Base-by-base conservation (phyloP, 1,284 basidiomycete species). In the Pascua guehoae region DNA sequence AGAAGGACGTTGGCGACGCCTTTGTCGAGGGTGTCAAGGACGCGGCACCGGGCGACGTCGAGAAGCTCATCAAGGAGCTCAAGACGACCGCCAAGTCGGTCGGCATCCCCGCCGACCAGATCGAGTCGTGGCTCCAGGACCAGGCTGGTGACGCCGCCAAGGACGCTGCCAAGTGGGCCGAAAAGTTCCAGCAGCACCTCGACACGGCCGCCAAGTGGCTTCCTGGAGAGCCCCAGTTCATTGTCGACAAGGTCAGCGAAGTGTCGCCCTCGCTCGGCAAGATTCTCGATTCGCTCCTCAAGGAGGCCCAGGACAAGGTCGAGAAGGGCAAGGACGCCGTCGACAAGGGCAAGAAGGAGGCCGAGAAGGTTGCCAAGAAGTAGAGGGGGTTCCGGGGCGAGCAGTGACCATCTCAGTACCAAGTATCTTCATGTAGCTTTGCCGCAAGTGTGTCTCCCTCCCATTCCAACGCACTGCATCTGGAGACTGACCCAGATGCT, bases 1-100 rank as follows among this genome's bases (percentile, higher is more conserved):
- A 68, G 49, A 70, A 71, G 55, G 59, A 63, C 50, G 62, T 61
- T 32, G 67, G 67, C 52, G 68, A 77, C 55, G 60, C 57, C 14
- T 62, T 56, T 54, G 49, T 77, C 44, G 62, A 63, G 41, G 69
- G 72, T 49, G 54, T 77, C 47, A 73, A 73, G 60, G 63, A 71
- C 41, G 66, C 70, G 43, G 65, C 65, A 4, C 70, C 68, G 39
- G 70, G 63, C 54, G 75, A 77, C 59, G 62, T 75, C 56, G 71
- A 77, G 54, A 62, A 67, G 45, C 54, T 77, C 16, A 58, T 75
- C 67, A 63, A 70, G 54, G 66, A 73, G 63, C 52, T 74, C 57
- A 73, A 72, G 62, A 66, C 66, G 47, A 63, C 69, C n/a, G 71
- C 70, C 53, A 73, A 71, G 60, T 68, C 69, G 49, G 73, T 71